phyloP scores from a whole-genome alignment of 495 filamentous ascomycete species.

The Mytilinidion resinicola region DNA sequence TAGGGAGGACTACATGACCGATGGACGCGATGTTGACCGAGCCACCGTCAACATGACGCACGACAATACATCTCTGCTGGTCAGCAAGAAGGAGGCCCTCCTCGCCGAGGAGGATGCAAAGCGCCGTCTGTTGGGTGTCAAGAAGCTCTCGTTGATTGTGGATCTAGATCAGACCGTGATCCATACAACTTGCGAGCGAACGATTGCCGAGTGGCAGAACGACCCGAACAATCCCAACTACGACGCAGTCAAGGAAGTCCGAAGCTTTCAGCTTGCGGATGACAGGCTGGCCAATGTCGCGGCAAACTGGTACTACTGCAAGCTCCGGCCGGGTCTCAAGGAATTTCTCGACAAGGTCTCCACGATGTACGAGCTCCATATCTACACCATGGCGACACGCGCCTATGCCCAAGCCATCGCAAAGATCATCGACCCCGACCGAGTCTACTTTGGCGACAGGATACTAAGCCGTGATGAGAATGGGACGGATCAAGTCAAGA shows the following conservation, averaged over 20 bases:
- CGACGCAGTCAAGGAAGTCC: constrained; percentile 80
- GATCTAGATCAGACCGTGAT: constrained; percentile 98
- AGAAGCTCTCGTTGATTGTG: constrained; percentile 88
- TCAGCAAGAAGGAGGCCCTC: constrained; percentile 60
- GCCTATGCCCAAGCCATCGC: constrained; percentile 90
- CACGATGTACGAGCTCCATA: constrained; percentile 84
- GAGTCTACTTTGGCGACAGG: constrained; percentile 84
- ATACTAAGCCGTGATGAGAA: constrained; percentile 96
- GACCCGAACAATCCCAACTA: constrained; percentile 87
- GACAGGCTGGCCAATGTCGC: constrained; percentile 68
- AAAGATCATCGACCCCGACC: constrained; percentile 83
- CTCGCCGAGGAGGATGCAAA: constrained; percentile 81
- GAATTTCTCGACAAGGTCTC: constrained; percentile 76
- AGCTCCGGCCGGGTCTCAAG: constrained; percentile 86
- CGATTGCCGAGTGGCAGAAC: constrained; percentile 88
- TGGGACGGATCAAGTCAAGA: constrained; percentile 84
- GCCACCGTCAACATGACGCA: constrained; percentile 91
- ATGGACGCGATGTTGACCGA: constrained; percentile 58
- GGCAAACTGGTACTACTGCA: constrained; percentile 90
- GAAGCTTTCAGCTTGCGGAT: constrained; percentile 76
- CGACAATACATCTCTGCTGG: constrained; percentile 71
- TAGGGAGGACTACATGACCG: constrained; percentile 54
- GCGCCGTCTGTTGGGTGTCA: constrained; percentile 64
- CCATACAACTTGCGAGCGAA: constrained; percentile 94
- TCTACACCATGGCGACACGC: constrained; percentile 98